Conservation (phyloP, 441 rosid species). For the Erodium chrysanthum region DNA sequence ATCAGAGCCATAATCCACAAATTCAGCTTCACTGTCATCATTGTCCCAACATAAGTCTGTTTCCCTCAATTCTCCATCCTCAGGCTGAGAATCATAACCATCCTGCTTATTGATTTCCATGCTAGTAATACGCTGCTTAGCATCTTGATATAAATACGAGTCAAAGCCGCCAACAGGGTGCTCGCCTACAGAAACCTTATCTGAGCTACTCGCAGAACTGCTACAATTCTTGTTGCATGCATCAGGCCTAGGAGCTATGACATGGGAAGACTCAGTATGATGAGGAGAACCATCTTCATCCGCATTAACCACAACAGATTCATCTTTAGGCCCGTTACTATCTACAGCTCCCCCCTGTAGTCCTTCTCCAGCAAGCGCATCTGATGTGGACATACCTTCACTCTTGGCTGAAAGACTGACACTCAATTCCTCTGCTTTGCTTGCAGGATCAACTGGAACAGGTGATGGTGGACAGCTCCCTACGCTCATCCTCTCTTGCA, state of each 20-base stretch:
- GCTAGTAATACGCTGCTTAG: constrained; percentile 7
- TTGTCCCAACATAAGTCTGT: constrained; percentile 34
- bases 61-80: constrained; percentile 60
- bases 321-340: constrained; percentile 7
- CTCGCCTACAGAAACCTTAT: constrained; percentile 16
- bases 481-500: constrained; percentile 12
- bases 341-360: constrained; percentile 6
- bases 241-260: not conserved
- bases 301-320: constrained; percentile 9
- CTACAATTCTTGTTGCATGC: constrained; percentile 10
- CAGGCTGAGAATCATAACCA: constrained; percentile 48
- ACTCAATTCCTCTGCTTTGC: constrained; percentile 15
- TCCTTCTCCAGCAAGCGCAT: too few relatives aligned
- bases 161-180: constrained; percentile 19
- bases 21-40: constrained; percentile 30
- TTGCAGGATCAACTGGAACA: constrained; percentile 16
- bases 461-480: constrained; percentile 12
- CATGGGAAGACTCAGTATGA: constrained; percentile 12
- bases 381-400: constrained; percentile 2
- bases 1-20: constrained; percentile 37
- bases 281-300: constrained; percentile 15
- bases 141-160: constrained; percentile 23
- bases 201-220: constrained; percentile 15
- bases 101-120: constrained; percentile 22
- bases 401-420: constrained; percentile 8